Evolutionary conservation across 2,329 filamentous ascomycete genomes (phyloP).

Genomic region (Diaporthe vexans): DNA sequence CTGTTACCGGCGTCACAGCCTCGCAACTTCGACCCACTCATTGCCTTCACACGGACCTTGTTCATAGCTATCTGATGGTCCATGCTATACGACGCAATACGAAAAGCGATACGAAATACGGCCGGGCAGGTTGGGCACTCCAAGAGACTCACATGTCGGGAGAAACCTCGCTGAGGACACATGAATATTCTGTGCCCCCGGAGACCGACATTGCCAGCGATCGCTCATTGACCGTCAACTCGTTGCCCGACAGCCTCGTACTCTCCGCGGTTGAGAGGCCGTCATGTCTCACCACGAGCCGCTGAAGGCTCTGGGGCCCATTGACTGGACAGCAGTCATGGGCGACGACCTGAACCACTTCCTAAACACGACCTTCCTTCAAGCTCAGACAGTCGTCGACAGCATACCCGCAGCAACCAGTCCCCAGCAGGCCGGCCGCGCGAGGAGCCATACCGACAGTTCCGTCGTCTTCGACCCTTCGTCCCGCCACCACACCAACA

Average conservation of each 20-base stretch:
- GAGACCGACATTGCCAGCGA: conserved; percentile 1
- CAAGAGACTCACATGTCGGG: not conserved
- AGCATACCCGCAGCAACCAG: conserved; percentile 74
- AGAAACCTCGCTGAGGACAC: not conserved
- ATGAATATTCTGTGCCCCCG: not conserved
- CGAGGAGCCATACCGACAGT: conserved; percentile 65
- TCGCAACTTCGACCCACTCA: conserved; percentile 6
- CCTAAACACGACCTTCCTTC: conserved; percentile 71
- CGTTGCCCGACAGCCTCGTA: not conserved
- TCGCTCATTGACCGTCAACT: not conserved
- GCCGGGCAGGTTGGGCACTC: not conserved
- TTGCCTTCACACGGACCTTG: not conserved
- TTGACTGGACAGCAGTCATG: conserved; percentile 63
- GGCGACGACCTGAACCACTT: conserved; percentile 66
- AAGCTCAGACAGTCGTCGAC: conserved; percentile 80
- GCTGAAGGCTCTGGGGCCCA: conserved; percentile 68
- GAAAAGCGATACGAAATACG: not conserved
- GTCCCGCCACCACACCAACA: conserved; percentile 54
- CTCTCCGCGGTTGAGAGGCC: not conserved
- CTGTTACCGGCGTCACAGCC: not conserved
- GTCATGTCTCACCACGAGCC: conserved; percentile 72
- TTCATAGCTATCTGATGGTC: not conserved
- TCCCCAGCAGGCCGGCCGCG: conserved; percentile 66
- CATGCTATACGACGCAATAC: not conserved
- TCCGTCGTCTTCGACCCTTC: conserved; percentile 65